Conservation (phyloP, 1,139 yeast genomes). For the Yamadazyma atlantica region DNA sequence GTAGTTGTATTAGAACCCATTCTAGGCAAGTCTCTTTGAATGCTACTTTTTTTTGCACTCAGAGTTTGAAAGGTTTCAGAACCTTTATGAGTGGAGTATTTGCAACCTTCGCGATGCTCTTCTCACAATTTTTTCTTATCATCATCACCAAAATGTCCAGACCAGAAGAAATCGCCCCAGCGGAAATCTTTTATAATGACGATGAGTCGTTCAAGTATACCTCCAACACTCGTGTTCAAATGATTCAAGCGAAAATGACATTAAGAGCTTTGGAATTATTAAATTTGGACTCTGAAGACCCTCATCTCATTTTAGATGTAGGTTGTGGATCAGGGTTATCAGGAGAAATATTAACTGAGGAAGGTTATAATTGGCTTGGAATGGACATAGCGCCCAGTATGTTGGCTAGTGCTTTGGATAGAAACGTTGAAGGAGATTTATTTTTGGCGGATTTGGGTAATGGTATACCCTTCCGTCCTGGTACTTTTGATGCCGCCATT, state of each 20-base stretch:
- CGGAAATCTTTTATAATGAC: slow-evolving; percentile 92
- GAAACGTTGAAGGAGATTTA: slow-evolving; percentile 92
- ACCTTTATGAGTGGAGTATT: neutral
- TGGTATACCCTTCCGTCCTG: slow-evolving; percentile 95
- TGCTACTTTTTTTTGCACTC: too few species aligned
- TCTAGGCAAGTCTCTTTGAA: too few species aligned
- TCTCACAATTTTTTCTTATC: slow-evolving; percentile 1
- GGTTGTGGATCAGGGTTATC: slow-evolving; percentile 98
- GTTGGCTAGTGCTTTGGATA: slow-evolving; percentile 91
- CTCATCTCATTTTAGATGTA: slow-evolving; percentile 78
- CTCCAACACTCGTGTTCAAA: slow-evolving; percentile 92
- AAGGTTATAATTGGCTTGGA: slow-evolving; percentile 94
- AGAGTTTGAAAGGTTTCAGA: too few species aligned
- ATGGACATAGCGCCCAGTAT: slow-evolving; percentile 95
- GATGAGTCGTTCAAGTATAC: slow-evolving; percentile 88
- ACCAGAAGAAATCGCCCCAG: slow-evolving; percentile 97
- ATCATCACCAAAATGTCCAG: slow-evolving; percentile 64
- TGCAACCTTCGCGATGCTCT: slow-evolving; percentile 2
- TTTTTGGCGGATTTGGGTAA: slow-evolving; percentile 89
- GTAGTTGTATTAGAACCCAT: too few species aligned
- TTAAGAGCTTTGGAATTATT: slow-evolving; percentile 85
- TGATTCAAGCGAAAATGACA: slow-evolving; percentile 97
- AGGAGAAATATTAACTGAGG: slow-evolving; percentile 92
- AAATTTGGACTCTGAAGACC: slow-evolving; percentile 61
- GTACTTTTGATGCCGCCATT: slow-evolving; percentile 95